Evolutionary conservation across 192 early-diverging fungal genomes (phyloP).

Genomic region (Linnemannia hyalina): DNA sequence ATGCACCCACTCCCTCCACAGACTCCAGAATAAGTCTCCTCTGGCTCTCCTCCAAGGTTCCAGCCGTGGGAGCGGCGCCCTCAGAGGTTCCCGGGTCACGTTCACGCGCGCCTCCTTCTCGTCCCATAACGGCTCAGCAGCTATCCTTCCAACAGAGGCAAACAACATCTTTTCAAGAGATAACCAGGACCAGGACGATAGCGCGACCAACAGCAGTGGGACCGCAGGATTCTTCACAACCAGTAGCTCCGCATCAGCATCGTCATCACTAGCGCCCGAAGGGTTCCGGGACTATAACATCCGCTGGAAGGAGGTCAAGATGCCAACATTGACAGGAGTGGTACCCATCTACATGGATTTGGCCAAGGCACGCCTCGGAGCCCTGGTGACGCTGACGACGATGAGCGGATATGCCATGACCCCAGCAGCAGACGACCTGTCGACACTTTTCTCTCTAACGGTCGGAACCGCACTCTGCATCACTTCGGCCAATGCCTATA

Average conservation of each 20-base stretch:
- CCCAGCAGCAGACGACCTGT: slow-evolving; percentile 72
- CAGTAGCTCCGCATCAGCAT: slow-evolving; percentile 13
- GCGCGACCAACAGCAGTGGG: neutral
- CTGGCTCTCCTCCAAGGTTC: neutral
- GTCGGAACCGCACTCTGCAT: slow-evolving; percentile 90
- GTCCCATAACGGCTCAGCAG: slow-evolving; percentile 12
- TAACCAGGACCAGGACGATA: slow-evolving; percentile 20
- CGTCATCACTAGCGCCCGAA: slow-evolving; percentile 15
- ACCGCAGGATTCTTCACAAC: slow-evolving; percentile 30
- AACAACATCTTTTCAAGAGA: slow-evolving; percentile 17
- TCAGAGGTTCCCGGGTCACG: slow-evolving; percentile 32
- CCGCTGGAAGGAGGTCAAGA: slow-evolving; percentile 54
- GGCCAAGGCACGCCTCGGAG: slow-evolving; percentile 88
- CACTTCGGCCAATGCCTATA: slow-evolving; percentile 91
- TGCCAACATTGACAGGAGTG: slow-evolving; percentile 27
- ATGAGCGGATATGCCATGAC: slow-evolving; percentile 97
- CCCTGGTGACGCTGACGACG: slow-evolving; percentile 91
- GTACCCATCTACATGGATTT: slow-evolving; percentile 69
- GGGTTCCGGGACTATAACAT: slow-evolving; percentile 45
- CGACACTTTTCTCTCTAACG: slow-evolving; percentile 84
- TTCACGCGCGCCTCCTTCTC: slow-evolving; percentile 46
- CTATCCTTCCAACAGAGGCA: slow-evolving; percentile 20
- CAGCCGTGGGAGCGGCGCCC: neutral
- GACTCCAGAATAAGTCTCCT: neutral
- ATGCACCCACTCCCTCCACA: slow-evolving; percentile 11